A percentile compares a stretch with the other conserved stretches of the same genome.
These are phyloP conservation scores for Nicotiana undulata DNA, from an alignment of 257 asterid species.

Conservation along the genomic window DNA sequence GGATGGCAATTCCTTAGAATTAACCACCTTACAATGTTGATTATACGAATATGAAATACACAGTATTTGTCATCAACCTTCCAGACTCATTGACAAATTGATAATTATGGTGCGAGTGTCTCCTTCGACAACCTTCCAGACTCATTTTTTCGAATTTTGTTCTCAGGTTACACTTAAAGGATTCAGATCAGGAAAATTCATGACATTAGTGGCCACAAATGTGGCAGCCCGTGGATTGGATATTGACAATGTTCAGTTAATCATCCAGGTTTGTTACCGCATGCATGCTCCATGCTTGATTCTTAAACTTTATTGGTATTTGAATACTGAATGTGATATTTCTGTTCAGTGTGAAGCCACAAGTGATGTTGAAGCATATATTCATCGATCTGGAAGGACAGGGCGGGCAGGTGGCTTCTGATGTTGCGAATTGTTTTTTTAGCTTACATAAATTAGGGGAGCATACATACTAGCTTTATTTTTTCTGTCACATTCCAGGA, in stretches of 20 bases:
- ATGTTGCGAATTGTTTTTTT: background rate
- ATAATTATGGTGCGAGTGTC: background rate
- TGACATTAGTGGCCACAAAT: conserved; percentile 85
- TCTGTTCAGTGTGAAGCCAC: conserved; percentile 88
- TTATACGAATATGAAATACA: background rate
- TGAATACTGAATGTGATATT: conserved; percentile 7
- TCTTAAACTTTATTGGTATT: background rate
- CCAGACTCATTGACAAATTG: background rate
- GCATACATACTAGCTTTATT: background rate
- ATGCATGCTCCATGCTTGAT: background rate
- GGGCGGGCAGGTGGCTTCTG: conserved; percentile 81
- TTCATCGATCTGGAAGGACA: conserved; percentile 98
- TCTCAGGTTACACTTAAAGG: conserved; percentile 77
- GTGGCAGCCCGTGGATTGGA: conserved; percentile 98
- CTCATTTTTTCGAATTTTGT: background rate
- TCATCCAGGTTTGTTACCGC: conserved; percentile 66
- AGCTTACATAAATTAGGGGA: conserved; percentile 1
- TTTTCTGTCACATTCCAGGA: conserved; percentile 35
- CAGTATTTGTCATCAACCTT: background rate
- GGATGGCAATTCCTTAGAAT: background rate
- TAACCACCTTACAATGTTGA: background rate
- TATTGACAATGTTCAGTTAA: conserved; percentile 89
- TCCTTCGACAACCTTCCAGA: background rate
- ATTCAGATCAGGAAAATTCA: conserved; percentile 85
- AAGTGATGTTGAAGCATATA: conserved; percentile 91